These are phyloP conservation scores for Diplogelasinospora grovesii DNA, from an alignment of 495 filamentous ascomycete species.

Conservation along the genomic window DNA sequence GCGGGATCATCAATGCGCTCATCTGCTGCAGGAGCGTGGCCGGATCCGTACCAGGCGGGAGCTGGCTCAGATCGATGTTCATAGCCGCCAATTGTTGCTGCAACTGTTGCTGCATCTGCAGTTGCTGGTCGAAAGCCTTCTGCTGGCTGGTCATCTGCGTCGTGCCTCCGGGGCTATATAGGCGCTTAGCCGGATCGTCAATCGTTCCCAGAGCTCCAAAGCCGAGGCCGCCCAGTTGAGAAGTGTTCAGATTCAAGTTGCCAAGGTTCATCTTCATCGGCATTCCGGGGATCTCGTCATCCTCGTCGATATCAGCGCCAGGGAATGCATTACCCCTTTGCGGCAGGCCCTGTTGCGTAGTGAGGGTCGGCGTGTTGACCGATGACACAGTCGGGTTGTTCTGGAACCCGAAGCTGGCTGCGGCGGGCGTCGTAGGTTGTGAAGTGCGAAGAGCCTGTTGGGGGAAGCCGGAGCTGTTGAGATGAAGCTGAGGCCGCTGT, in stretches of 20 bases:
- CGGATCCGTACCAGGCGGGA: slow-evolving; percentile 67
- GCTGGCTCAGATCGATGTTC: slow-evolving; percentile 58
- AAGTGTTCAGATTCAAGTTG: slow-evolving; percentile 42
- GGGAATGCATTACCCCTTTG: slow-evolving; percentile 45
- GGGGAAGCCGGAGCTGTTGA: slow-evolving; percentile 56
- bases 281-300: slow-evolving; percentile 56
- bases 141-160: slow-evolving; percentile 49
- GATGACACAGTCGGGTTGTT: slow-evolving; percentile 98
- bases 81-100: slow-evolving; percentile 60
- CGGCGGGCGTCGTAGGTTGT: slow-evolving; percentile 78
- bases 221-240: slow-evolving; percentile 31
- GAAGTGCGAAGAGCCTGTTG: slow-evolving; percentile 80
- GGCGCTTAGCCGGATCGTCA: slow-evolving; percentile 88
- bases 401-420: slow-evolving; percentile 65
- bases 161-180: slow-evolving; percentile 80
- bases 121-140: slow-evolving; percentile 26
- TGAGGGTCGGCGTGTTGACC: slow-evolving; percentile 88
- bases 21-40: slow-evolving; percentile 71
- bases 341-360: slow-evolving; percentile 46
- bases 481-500: slow-evolving; percentile 64
- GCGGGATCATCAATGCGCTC: slow-evolving; percentile 50
- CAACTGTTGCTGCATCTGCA: slow-evolving; percentile 35
- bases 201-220: slow-evolving; percentile 54
- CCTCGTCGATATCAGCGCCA: slow-evolving; percentile 38
- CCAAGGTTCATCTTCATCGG: slow-evolving; percentile 52